Conservation (phyloP, 2,329 filamentous ascomycete species). For the Paramyrothecium roridum region DNA sequence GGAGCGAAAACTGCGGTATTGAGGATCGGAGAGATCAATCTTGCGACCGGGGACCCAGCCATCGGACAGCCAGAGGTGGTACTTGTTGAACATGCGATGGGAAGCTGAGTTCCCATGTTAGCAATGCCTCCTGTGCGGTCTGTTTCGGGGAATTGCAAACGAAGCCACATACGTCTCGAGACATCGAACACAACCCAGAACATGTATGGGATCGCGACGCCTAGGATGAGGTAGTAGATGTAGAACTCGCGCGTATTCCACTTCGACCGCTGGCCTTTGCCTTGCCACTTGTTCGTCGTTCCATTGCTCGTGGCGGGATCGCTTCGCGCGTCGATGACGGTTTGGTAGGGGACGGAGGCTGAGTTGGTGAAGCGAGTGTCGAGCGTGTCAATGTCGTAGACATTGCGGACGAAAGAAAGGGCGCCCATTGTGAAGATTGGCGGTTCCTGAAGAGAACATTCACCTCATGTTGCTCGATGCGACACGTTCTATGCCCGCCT, state of each 20-base stretch:
- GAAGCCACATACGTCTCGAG: slow-evolving; percentile 63
- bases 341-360: slow-evolving; percentile 64
- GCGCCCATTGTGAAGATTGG: slow-evolving; percentile 34
- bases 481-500: not conserved
- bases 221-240: slow-evolving; percentile 71
- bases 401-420: slow-evolving; percentile 40
- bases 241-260: slow-evolving; percentile 88
- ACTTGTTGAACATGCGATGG: slow-evolving; percentile 78
- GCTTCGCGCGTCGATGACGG: slow-evolving; percentile 48
- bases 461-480: not conserved
- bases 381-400: slow-evolving; percentile 65
- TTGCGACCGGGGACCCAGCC: slow-evolving; percentile 93
- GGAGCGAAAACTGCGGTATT: slow-evolving; percentile 80
- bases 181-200: slow-evolving; percentile 86
- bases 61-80: slow-evolving; percentile 64
- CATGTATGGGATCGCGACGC: slow-evolving; percentile 73
- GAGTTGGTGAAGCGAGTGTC: slow-evolving; percentile 65
- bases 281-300: slow-evolving; percentile 32
- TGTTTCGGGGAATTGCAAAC: not conserved
- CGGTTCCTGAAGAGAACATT: not conserved
- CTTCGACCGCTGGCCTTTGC: slow-evolving; percentile 58
- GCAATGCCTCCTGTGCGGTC: not conserved
- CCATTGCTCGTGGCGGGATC: slow-evolving; percentile 33
- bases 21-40: slow-evolving; percentile 86
- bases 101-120: slow-evolving; percentile 53